Evolutionary conservation across 371 early-diverging fungal genomes (phyloP).

Genomic region (Mortierella sp.): DNA sequence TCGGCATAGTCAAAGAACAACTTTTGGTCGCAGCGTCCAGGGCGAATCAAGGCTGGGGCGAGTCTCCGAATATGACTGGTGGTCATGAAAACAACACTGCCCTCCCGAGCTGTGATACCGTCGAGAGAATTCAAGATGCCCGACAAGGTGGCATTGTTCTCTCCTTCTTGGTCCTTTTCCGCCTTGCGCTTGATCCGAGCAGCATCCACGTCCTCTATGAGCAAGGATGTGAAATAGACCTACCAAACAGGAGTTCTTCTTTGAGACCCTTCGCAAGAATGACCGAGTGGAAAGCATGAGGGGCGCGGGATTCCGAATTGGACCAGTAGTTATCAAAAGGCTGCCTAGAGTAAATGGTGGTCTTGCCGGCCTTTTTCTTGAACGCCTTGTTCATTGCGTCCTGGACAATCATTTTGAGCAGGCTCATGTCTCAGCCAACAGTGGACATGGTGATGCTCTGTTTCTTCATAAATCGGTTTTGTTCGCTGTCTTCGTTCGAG

Average conservation of each 20-base stretch:
- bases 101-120: slow-evolving; percentile 84
- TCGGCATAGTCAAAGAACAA: slow-evolving; percentile 62
- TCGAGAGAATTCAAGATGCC: slow-evolving; percentile 87
- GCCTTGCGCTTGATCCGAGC: slow-evolving; percentile 60
- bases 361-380: slow-evolving; percentile 57
- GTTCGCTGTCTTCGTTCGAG: slow-evolving; percentile 28
- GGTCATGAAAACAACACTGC: slow-evolving; percentile 87
- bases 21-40: slow-evolving; percentile 90
- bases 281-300: slow-evolving; percentile 57
- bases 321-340: slow-evolving; percentile 56
- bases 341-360: slow-evolving; percentile 51
- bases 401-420: slow-evolving; percentile 47
- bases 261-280: slow-evolving; percentile 55
- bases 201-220: slow-evolving; percentile 93
- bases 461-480: slow-evolving; percentile 45
- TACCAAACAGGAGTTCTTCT: slow-evolving; percentile 53
- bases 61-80: slow-evolving; percentile 87
- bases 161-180: slow-evolving; percentile 40
- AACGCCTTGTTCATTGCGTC: slow-evolving; percentile 56
- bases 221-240: slow-evolving; percentile 29
- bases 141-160: slow-evolving; percentile 70
- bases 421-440: slow-evolving; percentile 47
- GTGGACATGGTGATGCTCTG: slow-evolving; percentile 49
- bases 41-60: slow-evolving; percentile 89
- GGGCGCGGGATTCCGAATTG: slow-evolving; percentile 35